Percentiles rank a stretch among this genome's conserved stretches.
phyloP scores from a whole-genome alignment of 305 asterid species.

The Fraxinus platypoda region DNA sequence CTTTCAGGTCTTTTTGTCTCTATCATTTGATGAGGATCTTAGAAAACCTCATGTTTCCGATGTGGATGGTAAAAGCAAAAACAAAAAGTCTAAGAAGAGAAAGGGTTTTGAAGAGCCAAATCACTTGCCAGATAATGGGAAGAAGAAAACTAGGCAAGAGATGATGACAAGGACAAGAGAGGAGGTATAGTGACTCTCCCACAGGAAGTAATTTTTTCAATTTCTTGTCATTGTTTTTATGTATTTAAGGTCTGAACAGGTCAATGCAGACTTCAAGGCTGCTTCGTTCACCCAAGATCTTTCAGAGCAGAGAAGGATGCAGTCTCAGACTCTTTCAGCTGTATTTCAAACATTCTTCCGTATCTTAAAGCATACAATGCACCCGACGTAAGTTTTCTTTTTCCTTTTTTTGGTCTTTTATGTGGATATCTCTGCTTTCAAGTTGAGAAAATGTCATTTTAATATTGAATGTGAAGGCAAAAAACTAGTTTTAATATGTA shows the following conservation, averaged over 20 bases:
- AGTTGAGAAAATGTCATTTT: neutral
- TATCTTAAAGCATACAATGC: conserved; percentile 62
- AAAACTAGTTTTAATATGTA: neutral
- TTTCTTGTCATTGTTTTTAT: conserved; percentile 16
- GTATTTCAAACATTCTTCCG: conserved; percentile 78
- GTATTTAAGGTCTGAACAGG: conserved; percentile 47
- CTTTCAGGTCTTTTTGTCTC: conserved; percentile 63
- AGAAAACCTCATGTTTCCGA: conserved; percentile 54
- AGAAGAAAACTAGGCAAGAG: conserved; percentile 66
- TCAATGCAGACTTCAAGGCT: conserved; percentile 74
- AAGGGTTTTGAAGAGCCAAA: conserved; percentile 58
- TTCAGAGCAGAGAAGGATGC: conserved; percentile 72
- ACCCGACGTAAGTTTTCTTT: conserved; percentile 47
- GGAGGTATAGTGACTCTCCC: conserved; percentile 51
- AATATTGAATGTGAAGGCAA: neutral
- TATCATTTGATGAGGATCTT: conserved; percentile 87
- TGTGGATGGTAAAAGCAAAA: conserved; percentile 44
- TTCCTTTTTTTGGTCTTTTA: neutral
- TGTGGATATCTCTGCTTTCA: conserved; percentile 7
- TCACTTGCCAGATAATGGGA: conserved; percentile 53
- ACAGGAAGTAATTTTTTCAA: conserved; percentile 5
- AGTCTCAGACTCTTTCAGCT: conserved; percentile 72
- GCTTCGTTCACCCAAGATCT: conserved; percentile 81
- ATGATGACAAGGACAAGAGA: conserved; percentile 68
- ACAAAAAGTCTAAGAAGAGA: conserved; percentile 60